phyloP scores from a whole-genome alignment of 176 grass and related monocot species.

The Thalia dealbata region DNA sequence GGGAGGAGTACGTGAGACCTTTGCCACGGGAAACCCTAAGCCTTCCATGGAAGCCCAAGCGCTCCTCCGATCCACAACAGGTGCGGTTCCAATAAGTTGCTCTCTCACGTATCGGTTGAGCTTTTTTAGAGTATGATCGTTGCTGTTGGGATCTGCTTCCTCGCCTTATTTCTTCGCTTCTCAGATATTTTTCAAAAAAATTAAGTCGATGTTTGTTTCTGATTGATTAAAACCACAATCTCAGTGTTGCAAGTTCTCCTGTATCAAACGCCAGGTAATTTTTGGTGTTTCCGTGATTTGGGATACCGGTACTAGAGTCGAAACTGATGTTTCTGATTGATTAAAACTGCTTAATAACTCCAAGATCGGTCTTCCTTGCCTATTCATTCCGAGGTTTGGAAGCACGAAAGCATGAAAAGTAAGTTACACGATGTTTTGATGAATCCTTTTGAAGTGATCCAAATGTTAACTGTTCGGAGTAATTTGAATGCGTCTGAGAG shows the following conservation, averaged over 20 bases:
- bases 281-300: neutral
- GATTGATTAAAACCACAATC: no score
- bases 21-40: constrained; percentile 32
- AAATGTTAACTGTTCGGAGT: no score
- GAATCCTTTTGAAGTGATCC: no score
- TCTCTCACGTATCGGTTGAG: neutral
- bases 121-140: neutral
- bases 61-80: constrained; percentile 44
- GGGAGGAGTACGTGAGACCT: constrained; percentile 55
- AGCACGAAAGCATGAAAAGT: neutral
- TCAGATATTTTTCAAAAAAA: neutral
- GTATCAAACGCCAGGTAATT: no score
- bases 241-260: no score
- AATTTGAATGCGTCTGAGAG: neutral
- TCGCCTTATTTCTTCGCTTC: neutral
- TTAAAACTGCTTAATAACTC: neutral
- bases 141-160: neutral
- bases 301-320: neutral
- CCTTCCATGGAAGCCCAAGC: constrained; percentile 29
- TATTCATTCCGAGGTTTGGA: neutral
- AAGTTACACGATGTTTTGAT: no score
- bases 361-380: neutral
- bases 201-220: no score
- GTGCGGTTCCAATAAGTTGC: constrained; percentile 10
- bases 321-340: no score